Evolutionary conservation across 2,329 filamentous ascomycete species (phyloP), one percentile per base, ranked within the genome.

Genomic region (Aphanocladium album): DNA sequence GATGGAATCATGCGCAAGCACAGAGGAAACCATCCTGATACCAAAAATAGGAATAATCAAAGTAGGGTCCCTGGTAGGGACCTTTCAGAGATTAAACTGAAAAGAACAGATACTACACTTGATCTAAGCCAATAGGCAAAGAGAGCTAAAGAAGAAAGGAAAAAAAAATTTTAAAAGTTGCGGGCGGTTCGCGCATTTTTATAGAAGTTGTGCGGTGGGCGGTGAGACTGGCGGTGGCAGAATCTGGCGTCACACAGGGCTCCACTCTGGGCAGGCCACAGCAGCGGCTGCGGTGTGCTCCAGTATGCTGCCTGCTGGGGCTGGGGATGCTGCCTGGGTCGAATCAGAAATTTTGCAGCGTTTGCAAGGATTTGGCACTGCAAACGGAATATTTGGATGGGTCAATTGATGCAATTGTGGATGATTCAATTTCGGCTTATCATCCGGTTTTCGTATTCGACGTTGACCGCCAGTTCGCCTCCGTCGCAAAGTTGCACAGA

Each of bases 81-180:
- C 82, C 83, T 91, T 90, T 89, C 89, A 93, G 89, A 89, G 87
- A 91, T 92, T 92, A 93, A 92, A 91, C 89, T 93, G 87, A 91
- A 89, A 91, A 92, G 89, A 93, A 92, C 89, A 91, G 88, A 90
- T 91, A 91, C 89, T 91, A 91, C 88, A 91, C 88, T 90, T 91
- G 89, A 91, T 91, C 89, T 91, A 89, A 90, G 85, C 85, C 82
- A 85, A 82, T 81, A 80, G 79, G 73, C 74, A 76, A 76, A 76
- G 74, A 76, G 74, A 76, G 74, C 74, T 76, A 70, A 72, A 64
- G 73, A 73, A 64, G 67, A 73, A 73, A 68, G 67, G 62, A 68
- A 72, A 64, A 67, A 63, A 66, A 60, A 64, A 62, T 43, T 33
- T 56, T 55, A 67, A 55, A 66, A 67, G 66, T 43, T 41, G 58